A percentile compares a stretch with the other conserved stretches of the same genome.
These are phyloP conservation scores for Rhodomyrtus tomentosa DNA, from an alignment of 345 rosid species.

Conservation along the genomic window DNA sequence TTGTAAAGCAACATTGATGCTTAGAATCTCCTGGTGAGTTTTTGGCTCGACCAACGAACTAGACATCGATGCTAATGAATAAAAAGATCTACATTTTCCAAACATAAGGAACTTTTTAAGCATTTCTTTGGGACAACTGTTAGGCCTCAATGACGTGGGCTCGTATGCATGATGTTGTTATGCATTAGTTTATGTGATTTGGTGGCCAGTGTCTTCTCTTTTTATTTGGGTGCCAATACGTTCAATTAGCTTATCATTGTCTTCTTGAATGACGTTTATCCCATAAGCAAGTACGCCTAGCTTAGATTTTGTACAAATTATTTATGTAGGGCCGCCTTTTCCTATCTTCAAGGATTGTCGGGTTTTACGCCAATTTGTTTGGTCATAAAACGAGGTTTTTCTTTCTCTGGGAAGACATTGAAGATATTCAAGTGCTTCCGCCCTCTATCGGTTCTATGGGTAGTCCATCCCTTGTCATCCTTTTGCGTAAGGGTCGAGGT, in stretches of 20 bases:
- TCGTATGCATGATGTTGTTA: background rate
- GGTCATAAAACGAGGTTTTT: conserved; percentile 76
- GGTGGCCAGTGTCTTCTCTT: background rate
- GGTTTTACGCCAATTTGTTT: conserved; percentile 75
- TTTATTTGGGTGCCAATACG: background rate
- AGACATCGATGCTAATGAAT: background rate
- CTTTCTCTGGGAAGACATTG: conserved; percentile 86
- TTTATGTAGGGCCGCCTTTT: conserved; percentile 66
- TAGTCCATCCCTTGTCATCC: conserved; percentile 57
- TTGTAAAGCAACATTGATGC: background rate
- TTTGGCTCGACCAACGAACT: background rate
- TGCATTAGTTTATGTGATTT: background rate
- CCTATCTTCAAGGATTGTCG: conserved; percentile 81
- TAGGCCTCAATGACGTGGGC: background rate
- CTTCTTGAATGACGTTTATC: background rate
- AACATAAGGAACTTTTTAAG: background rate
- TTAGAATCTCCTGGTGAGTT: background rate
- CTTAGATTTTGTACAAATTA: background rate
- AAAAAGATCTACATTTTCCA: background rate
- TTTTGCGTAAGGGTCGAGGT: conserved; percentile 52
- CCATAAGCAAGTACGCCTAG: background rate
- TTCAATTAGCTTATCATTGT: background rate
- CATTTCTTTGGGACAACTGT: background rate
- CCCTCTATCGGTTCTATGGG: conserved; percentile 66
- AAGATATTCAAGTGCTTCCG: conserved; percentile 60